phyloP scores from a whole-genome alignment of 2,329 filamentous ascomycete species.

The Ophiosphaerella korrae region DNA sequence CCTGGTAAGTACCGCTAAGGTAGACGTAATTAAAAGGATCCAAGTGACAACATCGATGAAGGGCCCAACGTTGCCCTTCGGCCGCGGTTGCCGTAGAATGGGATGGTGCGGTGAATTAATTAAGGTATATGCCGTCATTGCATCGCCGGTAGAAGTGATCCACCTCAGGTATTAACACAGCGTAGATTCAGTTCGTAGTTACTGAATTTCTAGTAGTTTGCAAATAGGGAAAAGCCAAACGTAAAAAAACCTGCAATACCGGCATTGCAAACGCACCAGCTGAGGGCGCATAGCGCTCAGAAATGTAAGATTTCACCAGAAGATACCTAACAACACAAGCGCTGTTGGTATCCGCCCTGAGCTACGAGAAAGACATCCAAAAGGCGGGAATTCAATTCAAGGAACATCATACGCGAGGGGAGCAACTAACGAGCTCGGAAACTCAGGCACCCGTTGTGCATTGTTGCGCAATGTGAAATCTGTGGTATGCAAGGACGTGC shows the following conservation, averaged over 20 bases:
- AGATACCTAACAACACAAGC: slow-evolving; percentile 17
- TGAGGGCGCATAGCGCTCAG: slow-evolving; percentile 22
- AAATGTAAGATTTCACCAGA: slow-evolving; percentile 22
- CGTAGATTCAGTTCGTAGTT: slow-evolving; percentile 1
- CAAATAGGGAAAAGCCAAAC: slow-evolving; percentile 7
- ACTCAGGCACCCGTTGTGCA: slow-evolving; percentile 17
- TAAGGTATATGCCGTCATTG: slow-evolving; percentile 28
- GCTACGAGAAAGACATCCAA: slow-evolving; percentile 13
- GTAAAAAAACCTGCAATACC: slow-evolving; percentile 11
- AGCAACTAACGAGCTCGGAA: slow-evolving; percentile 16
- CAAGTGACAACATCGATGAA: slow-evolving; percentile 44
- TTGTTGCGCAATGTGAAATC: slow-evolving; percentile 20
- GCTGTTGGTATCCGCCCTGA: slow-evolving; percentile 23
- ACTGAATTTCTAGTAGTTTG: neutral
- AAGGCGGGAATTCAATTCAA: slow-evolving; percentile 14
- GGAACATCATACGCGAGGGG: slow-evolving; percentile 16
- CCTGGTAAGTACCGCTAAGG: slow-evolving; percentile 39
- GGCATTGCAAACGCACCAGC: slow-evolving; percentile 8
- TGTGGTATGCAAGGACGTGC: slow-evolving; percentile 22
- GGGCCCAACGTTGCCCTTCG: slow-evolving; percentile 35
- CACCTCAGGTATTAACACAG: slow-evolving; percentile 8
- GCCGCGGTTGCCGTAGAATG: slow-evolving; percentile 37
- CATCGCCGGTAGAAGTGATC: slow-evolving; percentile 23
- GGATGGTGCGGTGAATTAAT: slow-evolving; percentile 27
- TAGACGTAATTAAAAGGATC: slow-evolving; percentile 42